Conservation (phyloP, 2,329 filamentous ascomycete genomes). For the Blastomyces silverae region DNA sequence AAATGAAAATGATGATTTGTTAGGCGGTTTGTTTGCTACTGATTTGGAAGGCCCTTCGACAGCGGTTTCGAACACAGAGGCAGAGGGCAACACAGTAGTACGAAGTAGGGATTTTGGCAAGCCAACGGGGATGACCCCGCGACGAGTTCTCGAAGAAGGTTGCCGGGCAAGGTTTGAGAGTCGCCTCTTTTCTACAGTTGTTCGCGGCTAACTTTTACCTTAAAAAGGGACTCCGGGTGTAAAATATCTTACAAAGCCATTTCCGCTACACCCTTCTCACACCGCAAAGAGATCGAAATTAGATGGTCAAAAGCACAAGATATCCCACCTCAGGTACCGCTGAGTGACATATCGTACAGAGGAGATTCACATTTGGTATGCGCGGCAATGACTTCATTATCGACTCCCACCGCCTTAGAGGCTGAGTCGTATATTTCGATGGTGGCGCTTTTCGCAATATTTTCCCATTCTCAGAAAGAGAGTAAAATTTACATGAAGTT, state of each 20-base stretch:
- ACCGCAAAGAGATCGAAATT: conserved; percentile 67
- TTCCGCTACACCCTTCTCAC: conserved; percentile 67
- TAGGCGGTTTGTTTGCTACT: conserved; percentile 53
- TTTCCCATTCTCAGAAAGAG: conserved; percentile 69
- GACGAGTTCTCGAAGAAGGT: conserved; percentile 74
- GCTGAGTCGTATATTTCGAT: conserved; percentile 85
- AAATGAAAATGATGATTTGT: conserved; percentile 37
- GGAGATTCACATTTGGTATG: conserved; percentile 46
- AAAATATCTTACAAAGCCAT: conserved; percentile 62
- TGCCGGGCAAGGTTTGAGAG: conserved; percentile 63
- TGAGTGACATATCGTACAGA: conserved; percentile 40
- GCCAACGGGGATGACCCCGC: conserved; percentile 67
- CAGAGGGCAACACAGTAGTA: conserved; percentile 35
- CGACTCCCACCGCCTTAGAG: conserved; percentile 68
- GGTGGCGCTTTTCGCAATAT: conserved; percentile 71
- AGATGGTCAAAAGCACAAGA: conserved; percentile 71
- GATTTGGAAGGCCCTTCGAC: conserved; percentile 34
- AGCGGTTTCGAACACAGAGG: conserved; percentile 38
- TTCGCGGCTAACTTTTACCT: conserved; percentile 14
- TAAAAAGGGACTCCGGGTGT: conserved; percentile 59
- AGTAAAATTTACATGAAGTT: conserved; percentile 76
- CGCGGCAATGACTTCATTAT: conserved; percentile 67
- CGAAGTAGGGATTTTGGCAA: conserved; percentile 77
- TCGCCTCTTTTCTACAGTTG: neutral
- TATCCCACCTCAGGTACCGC: conserved; percentile 38